Base-by-base conservation (phyloP, 2,329 filamentous ascomycete genomes). In the Fragosphaeria purpurea region DNA sequence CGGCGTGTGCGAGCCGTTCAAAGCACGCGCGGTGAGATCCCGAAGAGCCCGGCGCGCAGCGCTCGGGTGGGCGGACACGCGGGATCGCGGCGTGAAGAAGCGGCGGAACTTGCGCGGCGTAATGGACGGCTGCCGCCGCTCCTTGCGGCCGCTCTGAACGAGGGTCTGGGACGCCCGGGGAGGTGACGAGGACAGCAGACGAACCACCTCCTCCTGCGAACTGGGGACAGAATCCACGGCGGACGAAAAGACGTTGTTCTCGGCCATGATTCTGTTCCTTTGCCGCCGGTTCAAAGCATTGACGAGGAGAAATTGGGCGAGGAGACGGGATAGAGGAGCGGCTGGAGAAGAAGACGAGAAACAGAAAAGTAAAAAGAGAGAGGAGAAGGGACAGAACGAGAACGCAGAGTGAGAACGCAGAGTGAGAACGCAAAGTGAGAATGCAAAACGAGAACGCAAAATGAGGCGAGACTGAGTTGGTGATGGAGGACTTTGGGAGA, bases 101-200 rank as follows among this genome's bases (percentile, higher is more conserved):
- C 68, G 67, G 37, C 60, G 67, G 54, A 79, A 79, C 59, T 75
- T 77, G 56, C 74, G 65, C 50, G 75, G 75, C 4, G 75, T 79
- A 48, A 79, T 71, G 38, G 74, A 76, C 4, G 75, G 71, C 51
- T 72, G 68, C 13, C 72, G 68, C 55, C 66, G 67, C 58, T 75
- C 72, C 57, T 75, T 77, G 54, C 60, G 62, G 43, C 47, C 32
- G 5, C 22, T 42, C 5, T 37, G 13, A 35, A 32, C 32, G 31
- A 44, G 11, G 44, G 46, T 30, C 5, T 58, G 48, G 1, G 61
- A 55, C 38, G 51, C 50, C 43, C 54, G 51, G 10, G 59, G 62
- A 1, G 61, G 62, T 1, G 61, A 65, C 9, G 64, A 64, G 12
- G 55, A 55, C 13, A 54, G 34, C 12, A 57, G 51, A 12, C 35